Evolutionary conservation across 495 filamentous ascomycete species (phyloP).

Genomic region (Oleoguttula mirabilis): DNA sequence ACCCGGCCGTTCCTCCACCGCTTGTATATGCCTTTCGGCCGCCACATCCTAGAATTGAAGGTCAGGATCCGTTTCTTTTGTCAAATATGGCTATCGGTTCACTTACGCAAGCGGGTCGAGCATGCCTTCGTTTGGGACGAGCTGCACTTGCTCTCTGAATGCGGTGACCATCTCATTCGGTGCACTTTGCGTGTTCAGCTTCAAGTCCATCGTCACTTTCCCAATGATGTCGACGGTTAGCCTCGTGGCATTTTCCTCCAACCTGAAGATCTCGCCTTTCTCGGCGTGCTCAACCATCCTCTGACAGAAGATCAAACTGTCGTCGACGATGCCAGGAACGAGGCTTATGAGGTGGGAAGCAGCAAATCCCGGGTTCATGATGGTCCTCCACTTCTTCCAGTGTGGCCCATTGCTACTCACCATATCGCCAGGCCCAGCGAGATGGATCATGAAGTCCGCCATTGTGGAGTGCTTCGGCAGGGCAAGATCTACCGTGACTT

Average conservation of each 20-base stretch:
- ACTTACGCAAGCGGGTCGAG: conserved; percentile 20
- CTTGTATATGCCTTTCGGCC: conserved; percentile 20
- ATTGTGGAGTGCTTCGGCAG: conserved; percentile 26
- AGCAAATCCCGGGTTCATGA: conserved; percentile 39
- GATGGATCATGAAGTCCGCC: conserved; percentile 22
- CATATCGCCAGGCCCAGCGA: conserved; percentile 28
- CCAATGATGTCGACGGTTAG: conserved; percentile 37
- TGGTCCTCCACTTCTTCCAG: conserved; percentile 33
- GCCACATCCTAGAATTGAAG: no score
- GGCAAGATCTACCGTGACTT: conserved; percentile 21
- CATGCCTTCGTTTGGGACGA: conserved; percentile 15
- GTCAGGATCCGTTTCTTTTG: no score
- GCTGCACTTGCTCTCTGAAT: conserved; percentile 26
- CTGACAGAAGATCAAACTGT: conserved; percentile 28
- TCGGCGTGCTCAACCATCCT: conserved; percentile 24
- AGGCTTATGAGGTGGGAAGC: conserved; percentile 30
- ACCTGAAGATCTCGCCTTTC: conserved; percentile 24
- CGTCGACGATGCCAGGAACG: conserved; percentile 33
- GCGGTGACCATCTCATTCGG: conserved; percentile 27
- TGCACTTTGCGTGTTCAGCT: conserved; percentile 24
- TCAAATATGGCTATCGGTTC: no score
- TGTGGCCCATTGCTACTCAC: conserved; percentile 26
- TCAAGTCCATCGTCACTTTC: conserved; percentile 29
- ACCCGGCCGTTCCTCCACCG: conserved; percentile 25
- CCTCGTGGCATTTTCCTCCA: conserved; percentile 27